Evolutionary conservation across 2,329 filamentous ascomycete genomes (phyloP).

Genomic region (Arthroderma uncinatum): DNA sequence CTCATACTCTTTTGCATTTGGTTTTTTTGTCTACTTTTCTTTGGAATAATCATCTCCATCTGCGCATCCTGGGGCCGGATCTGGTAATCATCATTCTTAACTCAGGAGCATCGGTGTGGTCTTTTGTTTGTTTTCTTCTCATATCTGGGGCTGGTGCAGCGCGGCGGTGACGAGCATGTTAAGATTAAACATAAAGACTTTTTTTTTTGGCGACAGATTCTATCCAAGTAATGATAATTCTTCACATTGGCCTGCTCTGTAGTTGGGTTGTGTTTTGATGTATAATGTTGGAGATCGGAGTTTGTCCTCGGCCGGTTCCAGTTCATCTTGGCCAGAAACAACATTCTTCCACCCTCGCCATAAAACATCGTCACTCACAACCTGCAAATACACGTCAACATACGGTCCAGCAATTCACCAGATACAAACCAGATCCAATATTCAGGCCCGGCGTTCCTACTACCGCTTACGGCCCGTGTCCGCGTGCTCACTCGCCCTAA

Average conservation of each 20-base stretch:
- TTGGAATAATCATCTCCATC: not conserved
- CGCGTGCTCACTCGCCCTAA: conserved; percentile 3
- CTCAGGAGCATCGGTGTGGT: not conserved
- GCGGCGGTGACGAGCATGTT: not conserved
- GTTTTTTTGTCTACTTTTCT: conserved; percentile 4
- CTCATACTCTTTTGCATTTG: not conserved
- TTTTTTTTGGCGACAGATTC: not conserved
- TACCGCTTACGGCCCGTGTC: not conserved
- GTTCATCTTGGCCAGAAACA: not conserved
- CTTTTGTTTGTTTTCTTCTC: not conserved
- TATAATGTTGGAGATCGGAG: not conserved
- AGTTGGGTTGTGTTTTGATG: not conserved
- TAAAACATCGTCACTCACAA: not conserved
- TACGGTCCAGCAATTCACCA: not conserved
- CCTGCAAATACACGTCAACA: not conserved
- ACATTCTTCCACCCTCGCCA: not conserved
- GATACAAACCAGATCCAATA: not conserved
- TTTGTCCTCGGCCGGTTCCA: not conserved
- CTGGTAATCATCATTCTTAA: not conserved
- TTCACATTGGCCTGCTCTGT: not conserved
- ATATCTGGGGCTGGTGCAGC: not conserved
- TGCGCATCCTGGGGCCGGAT: conserved; percentile 1
- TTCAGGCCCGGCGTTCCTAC: not conserved
- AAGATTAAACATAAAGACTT: not conserved
- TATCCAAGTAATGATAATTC: not conserved